Conservation (phyloP, 1,284 basidiomycete genomes). For the Coniophora puteana region DNA sequence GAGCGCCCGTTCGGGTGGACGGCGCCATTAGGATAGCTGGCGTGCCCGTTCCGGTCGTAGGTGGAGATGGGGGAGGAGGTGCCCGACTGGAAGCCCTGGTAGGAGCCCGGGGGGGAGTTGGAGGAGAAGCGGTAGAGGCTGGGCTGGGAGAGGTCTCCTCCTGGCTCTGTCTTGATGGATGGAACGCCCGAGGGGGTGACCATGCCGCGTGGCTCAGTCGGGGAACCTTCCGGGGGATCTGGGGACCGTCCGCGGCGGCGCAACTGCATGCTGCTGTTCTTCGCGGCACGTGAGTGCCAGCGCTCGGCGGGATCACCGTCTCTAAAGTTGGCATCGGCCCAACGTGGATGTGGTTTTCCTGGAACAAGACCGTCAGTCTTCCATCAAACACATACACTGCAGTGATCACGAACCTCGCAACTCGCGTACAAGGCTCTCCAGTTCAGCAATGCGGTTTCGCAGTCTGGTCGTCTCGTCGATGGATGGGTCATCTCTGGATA, state of each 20-base stretch:
- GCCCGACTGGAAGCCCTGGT: conserved; percentile 31
- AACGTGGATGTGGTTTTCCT: conserved; percentile 82
- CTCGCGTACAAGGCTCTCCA: conserved; percentile 85
- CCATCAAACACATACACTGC: conserved; percentile 2
- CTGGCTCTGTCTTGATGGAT: conserved; percentile 58
- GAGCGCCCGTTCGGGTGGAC: conserved; percentile 29
- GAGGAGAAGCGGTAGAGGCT: conserved; percentile 62
- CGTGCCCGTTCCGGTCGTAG: not conserved
- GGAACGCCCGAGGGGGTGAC: conserved; percentile 46
- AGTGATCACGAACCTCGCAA: conserved; percentile 52
- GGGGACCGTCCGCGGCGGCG: conserved; percentile 38
- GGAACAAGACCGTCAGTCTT: conserved; percentile 15
- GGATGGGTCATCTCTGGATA: conserved; percentile 73
- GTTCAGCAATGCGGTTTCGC: conserved; percentile 81
- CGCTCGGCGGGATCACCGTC: conserved; percentile 77
- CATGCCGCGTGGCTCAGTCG: conserved; percentile 29
- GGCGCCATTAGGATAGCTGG: conserved; percentile 25
- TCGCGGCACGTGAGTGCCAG: conserved; percentile 81
- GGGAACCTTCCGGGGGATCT: conserved; percentile 32
- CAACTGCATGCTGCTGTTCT: conserved; percentile 43
- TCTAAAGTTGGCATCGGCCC: conserved; percentile 73
- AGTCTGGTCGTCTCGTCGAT: conserved; percentile 80
- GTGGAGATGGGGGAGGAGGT: conserved; percentile 23
- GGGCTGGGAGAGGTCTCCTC: conserved; percentile 38
- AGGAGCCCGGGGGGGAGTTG: conserved; percentile 46